Base-by-base conservation (phyloP, 176 grass and related monocot genomes). In the Typha latifolia region DNA sequence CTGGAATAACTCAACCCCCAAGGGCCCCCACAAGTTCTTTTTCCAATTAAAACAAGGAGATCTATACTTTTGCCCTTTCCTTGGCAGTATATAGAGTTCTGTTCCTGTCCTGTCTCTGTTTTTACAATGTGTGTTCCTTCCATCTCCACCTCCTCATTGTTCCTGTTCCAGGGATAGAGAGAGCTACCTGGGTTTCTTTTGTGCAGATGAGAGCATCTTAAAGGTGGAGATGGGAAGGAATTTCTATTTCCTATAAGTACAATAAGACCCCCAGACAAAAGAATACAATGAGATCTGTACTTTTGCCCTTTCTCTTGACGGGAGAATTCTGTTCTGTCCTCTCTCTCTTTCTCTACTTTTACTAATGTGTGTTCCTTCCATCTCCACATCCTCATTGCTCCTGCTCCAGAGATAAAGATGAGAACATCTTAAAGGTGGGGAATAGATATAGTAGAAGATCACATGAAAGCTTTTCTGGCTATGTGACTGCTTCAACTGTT, bases 391-490 rank as follows among this genome's bases (percentile, higher is more conserved):
- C 19, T 69, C 43, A 9, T 49, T 62, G 74, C 12, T 64, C 29
- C 9, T 22, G 8, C 16, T 57, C 15, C 19, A 66, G 64, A 49
- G 77, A 51, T 63, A 72, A 49, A 77, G 34, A 56, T 63, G 24
- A 66, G 81, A 49, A 55, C 71, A 75, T 64, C 65, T 69, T 49
- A 78, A 74, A 74, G 74, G 77, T 78, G 69, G 64, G 61, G 66
- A 62, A 71, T 66, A 48, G 7, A 70, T 52, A 67, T 32, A 52
- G 67, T 51, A 62, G 70, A 73, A 78, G 70, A 85, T 92, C 85
- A 82, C 84, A 88, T 85, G 85, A 74, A 69, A 55, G 65, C 75
- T 78, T 82, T 79, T 82, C 71, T 77, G 70, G 82, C 69, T 83
- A 81, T 80, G 68, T 83, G 66, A 87, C 64, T 80, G 70, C 74